Evolutionary conservation across 306 rosid species (phyloP), one percentile per base, ranked within the genome.

Genomic region (Dalbergia cultrata): DNA sequence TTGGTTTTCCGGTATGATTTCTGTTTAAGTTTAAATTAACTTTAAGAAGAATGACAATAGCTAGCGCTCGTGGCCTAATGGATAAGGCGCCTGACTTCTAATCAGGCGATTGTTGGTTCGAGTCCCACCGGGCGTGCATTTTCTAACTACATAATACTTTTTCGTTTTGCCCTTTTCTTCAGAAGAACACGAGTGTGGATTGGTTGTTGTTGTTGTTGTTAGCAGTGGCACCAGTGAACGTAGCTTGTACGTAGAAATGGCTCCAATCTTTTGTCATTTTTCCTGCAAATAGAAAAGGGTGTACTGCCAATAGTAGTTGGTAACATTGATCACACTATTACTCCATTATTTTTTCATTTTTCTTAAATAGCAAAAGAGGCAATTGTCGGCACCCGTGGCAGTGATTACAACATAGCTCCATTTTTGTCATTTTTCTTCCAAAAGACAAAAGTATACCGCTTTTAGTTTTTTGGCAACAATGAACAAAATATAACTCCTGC

Each of bases 1-100:
- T 0, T 3, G 39, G 39, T 35, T 5, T 35, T 6, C 39, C 7
- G 7, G 41, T 37, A 5, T 37, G 7, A 37, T 0, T 6, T 37
- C 3, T 2, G 2, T 26, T 26, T 26, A 26, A 26, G 31, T 0
- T n/a, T n/a, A n/a, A n/a, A n/a, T n/a, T n/a, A n/a, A n/a, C n/a
- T n/a, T n/a, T n/a, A n/a, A n/a, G n/a, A n/a, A n/a, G n/a, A n/a
- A n/a, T n/a, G 47, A 43, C 10, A 6, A 5, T 43, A 43, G n/a
- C n/a, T n/a, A n/a, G n/a, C 84, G 75, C 89, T 71, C 50, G 77
- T 83, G 89, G 87, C 85, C 87, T 76, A 86, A 83, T 86, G 90
- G 90, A 86, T 86, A 80, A 86, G 87, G 87, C 85, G 87, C 75
- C 56, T 80, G 83, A 71, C 83, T 86, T 86, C 85, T 86, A 83